These are phyloP conservation scores for Colletotrichum eremochloae DNA, from an alignment of 2,329 filamentous ascomycete species.

Conservation along the genomic window DNA sequence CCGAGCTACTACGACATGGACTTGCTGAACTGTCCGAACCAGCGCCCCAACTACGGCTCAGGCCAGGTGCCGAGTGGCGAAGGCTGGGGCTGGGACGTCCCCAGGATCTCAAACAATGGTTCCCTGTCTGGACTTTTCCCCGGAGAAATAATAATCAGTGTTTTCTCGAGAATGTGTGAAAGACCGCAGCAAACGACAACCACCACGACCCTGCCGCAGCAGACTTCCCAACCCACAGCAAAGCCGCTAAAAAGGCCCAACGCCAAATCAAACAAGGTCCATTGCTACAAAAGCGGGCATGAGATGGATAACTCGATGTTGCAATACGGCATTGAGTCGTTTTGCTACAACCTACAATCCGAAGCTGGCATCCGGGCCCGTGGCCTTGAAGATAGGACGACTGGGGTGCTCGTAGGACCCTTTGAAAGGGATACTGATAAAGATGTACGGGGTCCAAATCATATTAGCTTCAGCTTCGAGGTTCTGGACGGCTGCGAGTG, in stretches of 20 bases:
- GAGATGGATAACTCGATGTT: slow-evolving; percentile 14
- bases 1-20: slow-evolving; percentile 18
- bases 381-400: slow-evolving; percentile 12
- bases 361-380: slow-evolving; percentile 25
- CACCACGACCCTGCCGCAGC: background rate
- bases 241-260: background rate
- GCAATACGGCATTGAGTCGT: slow-evolving; percentile 39
- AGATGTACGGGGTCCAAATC: slow-evolving; percentile 19
- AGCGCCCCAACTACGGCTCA: background rate
- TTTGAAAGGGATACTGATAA: slow-evolving; percentile 36
- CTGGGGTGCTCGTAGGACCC: slow-evolving; percentile 25
- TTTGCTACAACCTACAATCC: slow-evolving; percentile 14
- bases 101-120: background rate
- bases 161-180: background rate
- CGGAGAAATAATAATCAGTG: too few species aligned
- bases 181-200: background rate
- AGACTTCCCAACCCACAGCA: background rate
- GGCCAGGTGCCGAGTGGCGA: background rate
- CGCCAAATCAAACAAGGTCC: background rate
- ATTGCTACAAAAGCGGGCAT: slow-evolving; percentile 10
- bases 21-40: slow-evolving; percentile 21
- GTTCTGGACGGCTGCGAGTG: slow-evolving; percentile 42
- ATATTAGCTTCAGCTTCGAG: slow-evolving; percentile 29
- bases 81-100: background rate
- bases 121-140: background rate